Percentiles rank a stretch among this genome's conserved stretches.
Conservation (phyloP, 257 asterid species). For the Capsicum pubescens region DNA sequence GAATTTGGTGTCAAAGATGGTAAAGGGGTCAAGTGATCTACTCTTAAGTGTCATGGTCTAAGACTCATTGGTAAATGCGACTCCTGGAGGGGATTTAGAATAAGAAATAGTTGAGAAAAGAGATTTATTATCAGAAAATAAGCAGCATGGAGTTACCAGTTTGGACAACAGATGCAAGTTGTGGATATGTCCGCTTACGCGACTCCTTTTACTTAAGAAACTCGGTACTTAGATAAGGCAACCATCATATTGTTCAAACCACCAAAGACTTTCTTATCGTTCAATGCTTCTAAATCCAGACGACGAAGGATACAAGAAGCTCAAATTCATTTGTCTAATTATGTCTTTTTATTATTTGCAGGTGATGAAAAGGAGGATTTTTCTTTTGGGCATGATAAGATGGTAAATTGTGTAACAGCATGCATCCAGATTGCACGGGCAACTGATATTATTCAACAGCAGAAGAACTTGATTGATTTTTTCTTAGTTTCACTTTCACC, state of each 20-base stretch:
- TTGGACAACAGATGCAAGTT: conserved; percentile 13
- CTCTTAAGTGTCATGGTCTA: neutral
- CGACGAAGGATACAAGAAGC: neutral
- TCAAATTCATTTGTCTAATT: conserved; percentile 31
- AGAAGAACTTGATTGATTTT: conserved; percentile 61
- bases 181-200: neutral
- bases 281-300: conserved; percentile 14
- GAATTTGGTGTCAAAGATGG: neutral
- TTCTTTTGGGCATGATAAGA: conserved; percentile 63
- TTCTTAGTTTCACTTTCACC: conserved; percentile 68
- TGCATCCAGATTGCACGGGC: conserved; percentile 71
- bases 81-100: conserved; percentile 7
- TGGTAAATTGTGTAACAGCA: conserved; percentile 71
- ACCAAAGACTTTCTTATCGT: neutral
- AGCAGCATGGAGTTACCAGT: neutral
- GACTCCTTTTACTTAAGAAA: neutral
- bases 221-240: neutral
- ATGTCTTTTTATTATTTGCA: conserved; percentile 43
- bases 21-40: neutral
- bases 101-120: neutral
- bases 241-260: neutral
- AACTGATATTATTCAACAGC: conserved; percentile 72
- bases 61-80: neutral
- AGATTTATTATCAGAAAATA: conserved; percentile 7
- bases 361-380: conserved; percentile 64